Evolutionary conservation across 2,329 filamentous ascomycete genomes (phyloP).

Genomic region (Leptosphaerulina australis): DNA sequence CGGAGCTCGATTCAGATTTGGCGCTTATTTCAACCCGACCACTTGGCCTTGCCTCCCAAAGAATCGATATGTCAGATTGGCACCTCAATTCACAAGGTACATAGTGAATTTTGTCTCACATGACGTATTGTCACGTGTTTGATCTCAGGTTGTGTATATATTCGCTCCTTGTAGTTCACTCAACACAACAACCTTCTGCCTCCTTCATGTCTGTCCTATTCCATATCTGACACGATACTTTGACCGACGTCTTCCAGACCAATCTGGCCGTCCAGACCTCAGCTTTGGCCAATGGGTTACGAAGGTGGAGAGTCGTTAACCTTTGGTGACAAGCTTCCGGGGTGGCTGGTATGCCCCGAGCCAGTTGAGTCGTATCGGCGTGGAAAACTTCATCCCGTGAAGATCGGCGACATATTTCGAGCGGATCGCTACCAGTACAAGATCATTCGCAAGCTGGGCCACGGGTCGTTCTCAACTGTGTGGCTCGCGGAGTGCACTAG

Average conservation of each 20-base stretch:
- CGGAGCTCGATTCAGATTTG: slow-evolving; percentile 9
- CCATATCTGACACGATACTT: too few relatives aligned
- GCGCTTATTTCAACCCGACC: slow-evolving; percentile 13
- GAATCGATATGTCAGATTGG: too few relatives aligned
- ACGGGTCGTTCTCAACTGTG: slow-evolving; percentile 24
- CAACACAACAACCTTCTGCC: too few relatives aligned
- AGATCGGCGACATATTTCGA: slow-evolving; percentile 21
- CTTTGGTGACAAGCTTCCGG: slow-evolving; percentile 11
- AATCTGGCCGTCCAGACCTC: slow-evolving; percentile 12
- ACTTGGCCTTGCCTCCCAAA: slow-evolving; percentile 13
- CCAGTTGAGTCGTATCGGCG: slow-evolving; percentile 14
- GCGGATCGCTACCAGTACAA: slow-evolving; percentile 16
- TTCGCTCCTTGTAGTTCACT: too few relatives aligned
- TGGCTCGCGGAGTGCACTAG: slow-evolving; percentile 21
- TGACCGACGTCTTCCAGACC: slow-evolving; percentile 13
- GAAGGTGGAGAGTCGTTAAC: slow-evolving; percentile 10
- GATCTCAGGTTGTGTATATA: too few relatives aligned
- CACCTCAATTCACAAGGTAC: too few relatives aligned
- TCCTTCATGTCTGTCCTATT: too few relatives aligned
- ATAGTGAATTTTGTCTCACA: too few relatives aligned
- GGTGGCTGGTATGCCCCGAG: slow-evolving; percentile 12
- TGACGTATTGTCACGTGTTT: too few relatives aligned
- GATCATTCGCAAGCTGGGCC: slow-evolving; percentile 25
- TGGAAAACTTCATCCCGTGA: slow-evolving; percentile 20
- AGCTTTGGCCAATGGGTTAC: slow-evolving; percentile 15